Conservation (phyloP, 148 eudicot genomes). For the Vaccinium darrowii region DNA sequence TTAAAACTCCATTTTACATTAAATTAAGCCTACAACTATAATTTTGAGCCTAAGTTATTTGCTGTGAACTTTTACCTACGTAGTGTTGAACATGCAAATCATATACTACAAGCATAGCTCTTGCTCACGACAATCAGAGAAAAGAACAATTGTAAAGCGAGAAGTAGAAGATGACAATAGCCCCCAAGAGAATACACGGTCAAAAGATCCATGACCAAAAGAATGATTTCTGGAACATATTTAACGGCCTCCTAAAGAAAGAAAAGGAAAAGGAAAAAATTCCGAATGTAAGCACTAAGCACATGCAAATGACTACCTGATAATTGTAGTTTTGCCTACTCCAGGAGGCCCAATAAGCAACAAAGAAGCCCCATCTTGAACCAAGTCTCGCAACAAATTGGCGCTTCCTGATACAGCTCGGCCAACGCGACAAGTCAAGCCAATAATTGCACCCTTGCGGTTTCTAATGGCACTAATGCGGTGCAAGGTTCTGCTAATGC, state of each 20-base stretch:
- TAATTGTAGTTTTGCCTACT: conserved; percentile 95
- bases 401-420: conserved; percentile 96
- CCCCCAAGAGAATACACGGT: background rate
- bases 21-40: background rate
- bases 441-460: conserved; percentile 79
- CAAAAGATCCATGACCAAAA: background rate
- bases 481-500: conserved; percentile 89
- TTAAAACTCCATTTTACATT: background rate
- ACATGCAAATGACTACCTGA: conserved; percentile 51
- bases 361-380: conserved; percentile 87
- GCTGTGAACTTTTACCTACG: background rate
- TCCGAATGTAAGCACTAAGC: background rate
- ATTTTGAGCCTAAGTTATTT: background rate
- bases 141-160: background rate
- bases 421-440: conserved; percentile 93
- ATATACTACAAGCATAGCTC: background rate
- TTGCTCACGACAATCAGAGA: background rate
- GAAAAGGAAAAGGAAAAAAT: background rate
- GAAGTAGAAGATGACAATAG: background rate
- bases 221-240: background rate
- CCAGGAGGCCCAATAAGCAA: conserved; percentile 99
- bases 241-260: background rate
- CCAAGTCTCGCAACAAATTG: conserved; percentile 74
- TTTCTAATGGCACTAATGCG: conserved; percentile 93
- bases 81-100: background rate